phyloP scores from a whole-genome alignment of 768 basidiomycete species.

The Russula sp. region DNA sequence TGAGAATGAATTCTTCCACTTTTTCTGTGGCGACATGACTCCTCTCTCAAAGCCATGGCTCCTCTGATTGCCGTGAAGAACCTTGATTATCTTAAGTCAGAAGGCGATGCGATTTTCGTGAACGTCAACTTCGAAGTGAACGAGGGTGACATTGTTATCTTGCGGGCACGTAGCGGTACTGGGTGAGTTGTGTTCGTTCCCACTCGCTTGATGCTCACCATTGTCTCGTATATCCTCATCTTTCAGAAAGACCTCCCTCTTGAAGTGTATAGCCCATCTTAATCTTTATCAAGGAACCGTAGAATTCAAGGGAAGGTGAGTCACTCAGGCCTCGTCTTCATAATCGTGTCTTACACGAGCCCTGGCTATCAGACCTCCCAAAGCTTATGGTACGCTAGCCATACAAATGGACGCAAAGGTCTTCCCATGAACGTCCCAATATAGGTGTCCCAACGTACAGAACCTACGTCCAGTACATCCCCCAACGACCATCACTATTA shows the following conservation, averaged over 20 bases:
- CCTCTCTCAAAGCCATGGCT: slow-evolving; percentile 13
- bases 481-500: slow-evolving; percentile 84
- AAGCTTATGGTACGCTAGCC: slow-evolving; percentile 43
- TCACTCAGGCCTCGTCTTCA: slow-evolving; percentile 19
- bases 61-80: slow-evolving; percentile 52
- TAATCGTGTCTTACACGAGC: background rate
- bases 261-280: slow-evolving; percentile 83
- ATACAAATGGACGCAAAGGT: background rate
- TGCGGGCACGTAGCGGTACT: slow-evolving; percentile 78
- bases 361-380: slow-evolving; percentile 45
- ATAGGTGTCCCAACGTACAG: slow-evolving; percentile 75
- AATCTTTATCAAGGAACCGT: slow-evolving; percentile 66
- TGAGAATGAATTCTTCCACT: slow-evolving; percentile 6
- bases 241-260: slow-evolving; percentile 61
- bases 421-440: slow-evolving; percentile 8
- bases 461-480: slow-evolving; percentile 79
- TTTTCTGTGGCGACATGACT: too few relatives aligned
- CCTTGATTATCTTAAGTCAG: slow-evolving; percentile 48
- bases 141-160: slow-evolving; percentile 69
- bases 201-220: background rate
- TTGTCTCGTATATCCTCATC: background rate
- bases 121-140: slow-evolving; percentile 59
- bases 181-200: slow-evolving; percentile 45
- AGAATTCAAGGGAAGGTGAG: slow-evolving; percentile 64
- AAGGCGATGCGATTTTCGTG: slow-evolving; percentile 54